These are phyloP conservation scores for Suillus cothurnatus DNA, from an alignment of 768 basidiomycete genomes.

Conservation along the genomic window DNA sequence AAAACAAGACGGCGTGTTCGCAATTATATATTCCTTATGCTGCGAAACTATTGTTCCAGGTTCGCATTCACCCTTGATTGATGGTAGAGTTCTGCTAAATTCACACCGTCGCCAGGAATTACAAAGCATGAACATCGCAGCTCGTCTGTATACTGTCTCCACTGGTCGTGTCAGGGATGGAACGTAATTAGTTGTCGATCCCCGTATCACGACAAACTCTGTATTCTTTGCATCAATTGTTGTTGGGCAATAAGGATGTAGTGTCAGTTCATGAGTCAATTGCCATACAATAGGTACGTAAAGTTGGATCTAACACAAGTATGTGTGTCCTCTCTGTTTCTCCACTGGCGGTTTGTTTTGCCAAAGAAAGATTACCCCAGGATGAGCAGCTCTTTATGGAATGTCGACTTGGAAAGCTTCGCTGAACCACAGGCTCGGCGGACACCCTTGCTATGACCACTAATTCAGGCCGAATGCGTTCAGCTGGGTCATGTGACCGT, in stretches of 20 bases:
- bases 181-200: neutral
- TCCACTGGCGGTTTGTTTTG: too few species aligned
- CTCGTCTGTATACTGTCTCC: constrained; percentile 83
- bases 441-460: too few species aligned
- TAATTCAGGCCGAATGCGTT: too few species aligned
- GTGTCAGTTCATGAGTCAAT: neutral
- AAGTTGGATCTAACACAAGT: neutral
- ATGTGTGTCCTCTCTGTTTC: too few species aligned
- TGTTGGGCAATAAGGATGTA: neutral
- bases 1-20: constrained; percentile 94
- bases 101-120: constrained; percentile 58
- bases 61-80: constrained; percentile 30
- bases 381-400: too few species aligned
- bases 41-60: constrained; percentile 96
- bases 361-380: too few species aligned
- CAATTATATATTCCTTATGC: constrained; percentile 95
- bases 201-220: constrained; percentile 15
- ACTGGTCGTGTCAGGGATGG: constrained; percentile 81
- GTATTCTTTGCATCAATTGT: constrained; percentile 33
- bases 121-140: constrained; percentile 95
- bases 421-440: too few species aligned
- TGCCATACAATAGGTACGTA: neutral
- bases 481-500: too few species aligned
- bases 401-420: too few species aligned
- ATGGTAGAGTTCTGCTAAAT: constrained; percentile 7